Conservation (phyloP, 805 yeast species). For the Saccharomycopsis fermentans region DNA sequence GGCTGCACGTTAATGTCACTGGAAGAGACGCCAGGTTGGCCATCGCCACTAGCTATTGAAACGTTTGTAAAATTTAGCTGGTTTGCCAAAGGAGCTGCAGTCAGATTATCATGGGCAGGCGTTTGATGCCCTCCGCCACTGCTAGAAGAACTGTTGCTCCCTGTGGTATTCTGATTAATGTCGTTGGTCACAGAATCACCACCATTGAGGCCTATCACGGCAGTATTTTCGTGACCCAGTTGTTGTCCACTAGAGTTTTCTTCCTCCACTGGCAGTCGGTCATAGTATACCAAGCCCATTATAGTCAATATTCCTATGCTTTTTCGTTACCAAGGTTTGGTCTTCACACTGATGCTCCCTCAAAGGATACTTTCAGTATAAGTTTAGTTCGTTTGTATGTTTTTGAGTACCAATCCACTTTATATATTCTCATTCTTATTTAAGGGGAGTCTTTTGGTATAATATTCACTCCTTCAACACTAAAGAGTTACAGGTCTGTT, state of each 20-base stretch:
- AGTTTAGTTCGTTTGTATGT: too few relatives aligned
- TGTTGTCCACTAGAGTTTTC: not conserved
- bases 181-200: too few relatives aligned
- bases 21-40: not conserved
- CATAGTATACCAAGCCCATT: not conserved
- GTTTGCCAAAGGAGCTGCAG: not conserved
- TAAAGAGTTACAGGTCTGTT: not conserved
- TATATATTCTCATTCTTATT: not conserved
- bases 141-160: too few relatives aligned
- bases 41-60: not conserved
- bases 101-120: too few relatives aligned
- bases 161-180: too few relatives aligned
- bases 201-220: too few relatives aligned
- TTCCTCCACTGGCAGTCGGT: not conserved
- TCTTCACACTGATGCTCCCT: not conserved
- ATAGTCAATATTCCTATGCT: not conserved
- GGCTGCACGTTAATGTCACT: not conserved
- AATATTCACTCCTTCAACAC: not conserved
- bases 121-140: too few relatives aligned
- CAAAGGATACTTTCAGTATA: too few relatives aligned
- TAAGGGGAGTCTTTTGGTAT: not conserved
- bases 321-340: not conserved
- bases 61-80: not conserved
- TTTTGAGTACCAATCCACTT: not conserved
- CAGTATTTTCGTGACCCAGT: not conserved